Evolutionary conservation across 2,329 filamentous ascomycete genomes (phyloP).

Genomic region (Ampelomyces quisqualis): DNA sequence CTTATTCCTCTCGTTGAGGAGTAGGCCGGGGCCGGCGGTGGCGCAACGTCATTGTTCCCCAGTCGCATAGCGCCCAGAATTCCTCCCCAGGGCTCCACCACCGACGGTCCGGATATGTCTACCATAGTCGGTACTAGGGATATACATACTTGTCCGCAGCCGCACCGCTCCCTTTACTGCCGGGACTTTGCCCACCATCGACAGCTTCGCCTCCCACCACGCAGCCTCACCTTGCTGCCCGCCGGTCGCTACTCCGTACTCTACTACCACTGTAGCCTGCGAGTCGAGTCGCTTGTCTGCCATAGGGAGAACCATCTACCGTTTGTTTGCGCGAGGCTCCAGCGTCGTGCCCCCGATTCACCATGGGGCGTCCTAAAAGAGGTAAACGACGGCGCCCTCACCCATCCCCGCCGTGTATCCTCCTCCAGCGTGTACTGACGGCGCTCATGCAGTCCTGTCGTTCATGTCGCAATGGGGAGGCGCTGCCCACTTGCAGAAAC

Average conservation of each 20-base stretch:
- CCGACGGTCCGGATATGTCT: too few species aligned
- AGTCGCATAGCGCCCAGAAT: slow-evolving; percentile 11
- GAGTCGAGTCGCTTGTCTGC: too few species aligned
- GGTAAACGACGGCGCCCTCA: slow-evolving; percentile 33
- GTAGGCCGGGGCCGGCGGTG: neutral
- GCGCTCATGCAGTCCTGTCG: slow-evolving; percentile 72
- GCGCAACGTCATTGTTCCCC: slow-evolving; percentile 7
- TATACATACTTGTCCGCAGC: slow-evolving; percentile 10
- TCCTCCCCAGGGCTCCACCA: slow-evolving; percentile 7
- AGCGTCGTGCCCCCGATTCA: slow-evolving; percentile 13
- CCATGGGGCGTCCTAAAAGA: slow-evolving; percentile 42
- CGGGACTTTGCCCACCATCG: neutral
- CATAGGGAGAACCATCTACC: slow-evolving; percentile 8
- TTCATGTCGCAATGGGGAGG: slow-evolving; percentile 81
- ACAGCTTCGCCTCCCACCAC: neutral
- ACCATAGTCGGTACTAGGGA: too few species aligned
- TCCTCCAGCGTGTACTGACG: too few species aligned
- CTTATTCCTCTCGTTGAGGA: neutral
- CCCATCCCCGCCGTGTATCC: slow-evolving; percentile 8
- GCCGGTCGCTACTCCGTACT: slow-evolving; percentile 32
- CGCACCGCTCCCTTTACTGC: neutral
- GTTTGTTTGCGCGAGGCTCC: slow-evolving; percentile 9
- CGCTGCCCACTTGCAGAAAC: slow-evolving; percentile 37
- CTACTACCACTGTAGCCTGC: too few species aligned
- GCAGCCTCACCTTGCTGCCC: slow-evolving; percentile 11